Conservation (phyloP, 2,329 filamentous ascomycete genomes). For the Dryadomyces quercus-mongolicae region DNA sequence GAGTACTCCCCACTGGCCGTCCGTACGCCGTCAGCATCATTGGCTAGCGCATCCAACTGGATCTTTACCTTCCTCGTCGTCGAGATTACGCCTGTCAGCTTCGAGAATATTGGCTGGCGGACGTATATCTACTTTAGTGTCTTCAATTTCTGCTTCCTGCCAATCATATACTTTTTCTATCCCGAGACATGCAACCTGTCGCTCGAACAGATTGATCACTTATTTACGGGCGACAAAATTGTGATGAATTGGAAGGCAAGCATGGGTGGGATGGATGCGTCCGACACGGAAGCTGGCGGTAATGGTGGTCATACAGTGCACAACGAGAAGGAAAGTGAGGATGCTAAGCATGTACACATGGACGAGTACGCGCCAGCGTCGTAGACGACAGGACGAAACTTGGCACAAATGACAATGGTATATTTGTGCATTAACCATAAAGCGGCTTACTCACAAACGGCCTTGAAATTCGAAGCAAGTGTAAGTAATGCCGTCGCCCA, state of each 20-base stretch:
- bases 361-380: no score
- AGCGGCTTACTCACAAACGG: no score
- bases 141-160: conserved; percentile 32
- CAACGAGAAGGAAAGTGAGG: no score
- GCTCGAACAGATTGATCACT: conserved; percentile 29
- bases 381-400: no score
- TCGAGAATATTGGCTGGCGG: conserved; percentile 33
- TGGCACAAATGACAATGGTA: no score
- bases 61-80: conserved; percentile 20
- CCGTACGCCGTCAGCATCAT: background rate
- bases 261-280: background rate
- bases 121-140: conserved; percentile 41
- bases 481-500: no score
- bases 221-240: conserved; percentile 16
- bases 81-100: conserved; percentile 23
- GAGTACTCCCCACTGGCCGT: conserved; percentile 7
- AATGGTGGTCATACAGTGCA: no score
- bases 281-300: no score
- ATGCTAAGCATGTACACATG: no score
- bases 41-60: conserved; percentile 5
- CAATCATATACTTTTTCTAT: conserved; percentile 35
- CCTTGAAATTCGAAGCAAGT: no score
- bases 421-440: no score
- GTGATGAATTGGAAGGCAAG: background rate
- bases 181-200: conserved; percentile 26